Evolutionary conservation across 441 rosid genomes (phyloP).

Genomic region (Cnidoscolus chayamansa): DNA sequence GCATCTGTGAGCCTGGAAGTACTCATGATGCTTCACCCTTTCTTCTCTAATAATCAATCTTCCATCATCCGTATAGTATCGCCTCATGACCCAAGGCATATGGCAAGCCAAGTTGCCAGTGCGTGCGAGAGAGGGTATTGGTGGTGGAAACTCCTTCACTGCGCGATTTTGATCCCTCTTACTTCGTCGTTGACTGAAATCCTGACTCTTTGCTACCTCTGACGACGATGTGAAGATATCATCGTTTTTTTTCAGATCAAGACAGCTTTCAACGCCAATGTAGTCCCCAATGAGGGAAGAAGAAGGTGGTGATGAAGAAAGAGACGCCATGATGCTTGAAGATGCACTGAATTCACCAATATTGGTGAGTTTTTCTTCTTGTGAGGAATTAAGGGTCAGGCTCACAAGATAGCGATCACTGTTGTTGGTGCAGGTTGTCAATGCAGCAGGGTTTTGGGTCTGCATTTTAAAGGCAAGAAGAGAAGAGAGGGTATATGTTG

Average conservation of each 20-base stretch:
- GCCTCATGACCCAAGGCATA: slow-evolving; percentile 53
- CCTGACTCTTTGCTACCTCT: background rate
- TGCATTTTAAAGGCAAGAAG: slow-evolving; percentile 18
- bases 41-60: slow-evolving; percentile 52
- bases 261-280: slow-evolving; percentile 63
- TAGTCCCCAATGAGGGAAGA: slow-evolving; percentile 46
- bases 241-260: slow-evolving; percentile 35
- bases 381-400: slow-evolving; percentile 12
- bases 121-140: slow-evolving; percentile 49
- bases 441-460: slow-evolving; percentile 4
- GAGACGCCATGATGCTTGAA: background rate
- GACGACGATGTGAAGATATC: slow-evolving; percentile 18
- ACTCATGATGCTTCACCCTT: slow-evolving; percentile 49
- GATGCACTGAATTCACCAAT: background rate
- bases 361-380: slow-evolving; percentile 2
- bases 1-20: slow-evolving; percentile 44
- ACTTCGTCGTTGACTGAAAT: background rate
- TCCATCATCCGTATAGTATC: slow-evolving; percentile 54
- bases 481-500: background rate
- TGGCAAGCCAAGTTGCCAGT: slow-evolving; percentile 40
- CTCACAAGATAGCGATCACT: slow-evolving; percentile 9
- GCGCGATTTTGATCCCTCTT: slow-evolving; percentile 17
- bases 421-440: background rate
- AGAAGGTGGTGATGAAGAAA: slow-evolving; percentile 23
- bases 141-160: slow-evolving; percentile 49